Evolutionary conservation across 768 basidiomycete genomes (phyloP).

Genomic region (Amylocystis lapponica): DNA sequence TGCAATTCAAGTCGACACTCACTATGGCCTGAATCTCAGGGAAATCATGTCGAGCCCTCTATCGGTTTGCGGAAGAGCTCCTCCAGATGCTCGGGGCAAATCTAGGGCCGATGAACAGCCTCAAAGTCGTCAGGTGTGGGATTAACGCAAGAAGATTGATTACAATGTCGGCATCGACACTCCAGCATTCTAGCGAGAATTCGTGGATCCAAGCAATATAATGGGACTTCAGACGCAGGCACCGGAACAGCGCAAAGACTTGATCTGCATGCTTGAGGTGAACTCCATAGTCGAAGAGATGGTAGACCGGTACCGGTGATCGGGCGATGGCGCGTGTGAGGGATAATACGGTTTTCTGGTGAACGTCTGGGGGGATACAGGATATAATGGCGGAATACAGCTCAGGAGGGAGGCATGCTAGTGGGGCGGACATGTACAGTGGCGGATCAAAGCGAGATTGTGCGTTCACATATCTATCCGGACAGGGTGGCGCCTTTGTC

Average conservation of each 20-base stretch:
- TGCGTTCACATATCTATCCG: no score
- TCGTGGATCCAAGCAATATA: constrained; percentile 32
- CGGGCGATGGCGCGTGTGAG: constrained; percentile 60
- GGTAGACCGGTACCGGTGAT: constrained; percentile 47
- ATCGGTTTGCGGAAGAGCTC: constrained; percentile 54
- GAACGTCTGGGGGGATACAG: constrained; percentile 39
- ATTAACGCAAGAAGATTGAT: constrained; percentile 55
- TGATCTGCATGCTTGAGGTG: constrained; percentile 45
- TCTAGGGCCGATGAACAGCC: constrained; percentile 66
- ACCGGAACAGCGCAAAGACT: constrained; percentile 49
- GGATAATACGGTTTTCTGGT: constrained; percentile 50
- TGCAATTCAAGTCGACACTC: constrained; percentile 23
- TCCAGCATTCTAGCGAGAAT: constrained; percentile 58
- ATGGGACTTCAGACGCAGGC: constrained; percentile 37
- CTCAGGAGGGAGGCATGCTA: constrained; percentile 50
- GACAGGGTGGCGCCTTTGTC: no score
- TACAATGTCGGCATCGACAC: constrained; percentile 68
- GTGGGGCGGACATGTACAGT: constrained; percentile 5
- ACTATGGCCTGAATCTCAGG: constrained; percentile 83
- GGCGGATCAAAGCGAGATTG: no score
- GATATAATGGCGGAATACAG: constrained; percentile 56
- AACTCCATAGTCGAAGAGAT: constrained; percentile 59
- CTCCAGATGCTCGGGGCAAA: constrained; percentile 81
- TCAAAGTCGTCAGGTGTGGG: constrained; percentile 42
- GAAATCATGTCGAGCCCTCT: constrained; percentile 44